Conservation (phyloP, 345 rosid species). For the Anacardium occidentale region DNA sequence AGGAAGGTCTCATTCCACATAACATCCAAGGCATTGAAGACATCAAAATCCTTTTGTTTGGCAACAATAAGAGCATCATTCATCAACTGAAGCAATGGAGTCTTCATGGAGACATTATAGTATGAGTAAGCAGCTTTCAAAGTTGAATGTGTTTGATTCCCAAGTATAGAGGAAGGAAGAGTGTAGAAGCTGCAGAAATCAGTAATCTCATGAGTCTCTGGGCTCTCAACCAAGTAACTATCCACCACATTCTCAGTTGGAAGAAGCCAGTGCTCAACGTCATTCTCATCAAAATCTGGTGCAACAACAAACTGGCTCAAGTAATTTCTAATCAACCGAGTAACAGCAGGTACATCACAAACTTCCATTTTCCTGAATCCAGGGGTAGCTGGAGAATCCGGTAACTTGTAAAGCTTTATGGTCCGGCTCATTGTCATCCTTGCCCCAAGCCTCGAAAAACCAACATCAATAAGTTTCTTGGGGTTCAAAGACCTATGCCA, state of each 20-base stretch:
- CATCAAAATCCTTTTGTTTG: constrained; percentile 81
- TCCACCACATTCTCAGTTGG: constrained; percentile 77
- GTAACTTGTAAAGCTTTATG: constrained; percentile 80
- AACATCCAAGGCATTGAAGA: constrained; percentile 86
- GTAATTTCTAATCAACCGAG: constrained; percentile 70
- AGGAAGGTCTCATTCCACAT: constrained; percentile 92
- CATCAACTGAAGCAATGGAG: constrained; percentile 88
- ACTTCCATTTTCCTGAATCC: constrained; percentile 91
- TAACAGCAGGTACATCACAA: constrained; percentile 83
- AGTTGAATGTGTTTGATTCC: constrained; percentile 65
- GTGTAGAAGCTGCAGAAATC: constrained; percentile 97
- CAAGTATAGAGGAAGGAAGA: constrained; percentile 91
- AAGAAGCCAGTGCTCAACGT: constrained; percentile 94
- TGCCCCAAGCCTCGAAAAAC: constrained; percentile 84
- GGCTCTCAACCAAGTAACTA: constrained; percentile 83
- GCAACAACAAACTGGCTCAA: constrained; percentile 72
- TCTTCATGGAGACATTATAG: constrained; percentile 81
- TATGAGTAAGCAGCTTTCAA: constrained; percentile 94
- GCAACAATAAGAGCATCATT: constrained; percentile 80
- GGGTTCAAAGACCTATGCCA: constrained; percentile 98
- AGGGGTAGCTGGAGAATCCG: constrained; percentile 69
- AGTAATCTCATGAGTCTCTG: constrained; percentile 76
- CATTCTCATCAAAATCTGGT: constrained; percentile 80
- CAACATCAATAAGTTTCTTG: constrained; percentile 94
- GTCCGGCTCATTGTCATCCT: constrained; percentile 98